Percentiles rank a stretch among this genome's conserved stretches.
These are phyloP conservation scores for Phaeotremella skinneri DNA, from an alignment of 768 basidiomycete genomes.

Conservation along the genomic window DNA sequence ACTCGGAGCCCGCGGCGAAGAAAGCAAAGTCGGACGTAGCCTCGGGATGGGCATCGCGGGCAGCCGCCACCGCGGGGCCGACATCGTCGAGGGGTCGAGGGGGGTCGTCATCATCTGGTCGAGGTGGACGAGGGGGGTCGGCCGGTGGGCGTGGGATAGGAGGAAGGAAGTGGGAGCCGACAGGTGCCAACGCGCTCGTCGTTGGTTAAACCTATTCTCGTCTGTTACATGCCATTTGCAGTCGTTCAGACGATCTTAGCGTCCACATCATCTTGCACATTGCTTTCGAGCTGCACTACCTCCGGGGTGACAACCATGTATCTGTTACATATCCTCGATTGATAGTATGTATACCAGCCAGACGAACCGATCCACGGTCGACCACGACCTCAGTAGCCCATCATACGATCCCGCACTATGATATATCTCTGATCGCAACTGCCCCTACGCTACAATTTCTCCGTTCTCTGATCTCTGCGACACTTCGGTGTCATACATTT, in stretches of 20 bases:
- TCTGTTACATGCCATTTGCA: too few relatives aligned
- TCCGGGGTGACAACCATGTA: too few relatives aligned
- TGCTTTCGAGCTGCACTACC: too few relatives aligned
- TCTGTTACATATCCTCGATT: too few relatives aligned
- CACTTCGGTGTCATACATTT: too few relatives aligned
- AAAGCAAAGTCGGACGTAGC: background rate
- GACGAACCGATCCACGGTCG: too few relatives aligned
- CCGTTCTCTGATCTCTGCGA: too few relatives aligned
- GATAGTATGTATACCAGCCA: too few relatives aligned
- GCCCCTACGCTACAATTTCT: too few relatives aligned
- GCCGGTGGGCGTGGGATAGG: conserved; percentile 14
- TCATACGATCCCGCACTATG: too few relatives aligned
- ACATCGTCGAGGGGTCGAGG: conserved; percentile 1
- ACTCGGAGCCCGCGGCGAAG: conserved; percentile 5
- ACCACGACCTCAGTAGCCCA: too few relatives aligned
- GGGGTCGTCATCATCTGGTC: conserved; percentile 1
- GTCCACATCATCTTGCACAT: background rate
- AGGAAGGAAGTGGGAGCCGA: conserved; percentile 41
- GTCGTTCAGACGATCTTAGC: background rate
- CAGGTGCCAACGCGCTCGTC: conserved; percentile 40
- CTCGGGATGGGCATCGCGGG: conserved; percentile 23
- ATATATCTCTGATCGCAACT: too few relatives aligned
- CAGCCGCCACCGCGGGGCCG: conserved; percentile 5
- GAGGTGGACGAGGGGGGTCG: conserved; percentile 6
- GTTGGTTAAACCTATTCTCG: conserved; percentile 19